Base-by-base conservation (phyloP, 805 yeast species). In the Brettanomyces bruxellensis region DNA sequence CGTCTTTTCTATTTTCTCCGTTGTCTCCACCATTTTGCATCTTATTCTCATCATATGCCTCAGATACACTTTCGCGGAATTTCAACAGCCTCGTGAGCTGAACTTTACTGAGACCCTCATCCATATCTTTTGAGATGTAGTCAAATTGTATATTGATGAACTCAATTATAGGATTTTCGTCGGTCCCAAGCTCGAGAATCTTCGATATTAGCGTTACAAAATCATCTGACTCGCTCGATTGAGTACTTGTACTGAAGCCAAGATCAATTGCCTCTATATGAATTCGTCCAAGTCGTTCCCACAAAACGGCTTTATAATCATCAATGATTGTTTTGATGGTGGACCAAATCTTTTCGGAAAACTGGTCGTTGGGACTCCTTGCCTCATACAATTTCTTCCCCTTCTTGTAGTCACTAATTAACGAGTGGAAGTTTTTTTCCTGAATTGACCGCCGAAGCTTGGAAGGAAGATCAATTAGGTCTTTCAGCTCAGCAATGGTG, bases 141-240 rank as follows among this genome's bases (percentile, higher is more conserved):
- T 66, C 64, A 41, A 71, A 69, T 54, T 75, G 82, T 18, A 73
- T 62, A 38, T 72, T 66, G 28, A 84, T 71, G 79, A 88, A 84
- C 45, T 73, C 78, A 23, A 71, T 58, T 5, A 83, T 75, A 4
- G 91, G 91, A 57, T 79, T 82, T 38, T 59, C 60, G 47, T 77
- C 81, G 2, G 75, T 72, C n/a, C 81, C 83, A 34, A 85, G 64
- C 50, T 83, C 86, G 40, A 81, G 60, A 34, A 84, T 65, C 51
- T 74, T 76, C n/a, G 73, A 69, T 24, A 83, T 73, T 11, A 71
- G 56, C 9, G 69, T 65, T 22, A 74, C 54, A 48, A 75, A 71
- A 25, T 58, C 55, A 18, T 48, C 46, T 5, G 56, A 51, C 25
- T 49, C 50, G 5, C 44, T 28, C 22, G 25, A 23, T 25, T 32